phyloP scores from a whole-genome alignment of 1,139 yeast species.

The Debaryomycetaceae sp. region DNA sequence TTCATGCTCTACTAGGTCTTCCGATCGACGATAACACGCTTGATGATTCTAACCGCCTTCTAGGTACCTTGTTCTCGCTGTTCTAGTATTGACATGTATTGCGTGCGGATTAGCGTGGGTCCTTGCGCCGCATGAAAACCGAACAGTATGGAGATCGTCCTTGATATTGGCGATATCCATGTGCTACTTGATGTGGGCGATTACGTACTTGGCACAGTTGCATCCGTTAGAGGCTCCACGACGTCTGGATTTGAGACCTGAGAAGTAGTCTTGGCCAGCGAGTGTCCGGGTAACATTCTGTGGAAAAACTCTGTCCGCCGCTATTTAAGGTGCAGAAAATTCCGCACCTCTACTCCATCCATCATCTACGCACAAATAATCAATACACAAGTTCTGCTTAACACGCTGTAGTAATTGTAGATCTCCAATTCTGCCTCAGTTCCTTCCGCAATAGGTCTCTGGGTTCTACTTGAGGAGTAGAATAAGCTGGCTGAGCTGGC shows the following conservation, averaged over 20 bases:
- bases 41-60: constrained; percentile 7
- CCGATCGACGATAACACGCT: too few species aligned
- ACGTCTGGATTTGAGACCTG: constrained; percentile 75
- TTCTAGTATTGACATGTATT: constrained; percentile 48
- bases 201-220: constrained; percentile 68
- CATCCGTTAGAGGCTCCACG: constrained; percentile 79
- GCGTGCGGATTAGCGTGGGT: constrained; percentile 55
- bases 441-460: constrained; percentile 40
- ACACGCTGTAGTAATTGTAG: too few species aligned
- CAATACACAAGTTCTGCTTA: too few species aligned
- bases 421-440: constrained; percentile 58
- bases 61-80: constrained; percentile 67
- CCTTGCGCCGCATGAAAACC: constrained; percentile 49
- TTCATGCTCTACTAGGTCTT: background rate
- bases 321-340: too few species aligned
- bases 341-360: too few species aligned
- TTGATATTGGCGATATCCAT: constrained; percentile 70
- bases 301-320: too few species aligned
- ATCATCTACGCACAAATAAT: too few species aligned
- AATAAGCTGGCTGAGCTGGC: constrained; percentile 37
- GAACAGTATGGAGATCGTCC: constrained; percentile 84
- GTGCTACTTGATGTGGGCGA: constrained; percentile 95
- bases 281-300: constrained; percentile 4
- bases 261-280: constrained; percentile 9
- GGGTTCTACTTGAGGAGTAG: constrained; percentile 68